phyloP scores from a whole-genome alignment of 225 moss, liverwort and hornwort species.

The Thuidium tamariscinum region DNA sequence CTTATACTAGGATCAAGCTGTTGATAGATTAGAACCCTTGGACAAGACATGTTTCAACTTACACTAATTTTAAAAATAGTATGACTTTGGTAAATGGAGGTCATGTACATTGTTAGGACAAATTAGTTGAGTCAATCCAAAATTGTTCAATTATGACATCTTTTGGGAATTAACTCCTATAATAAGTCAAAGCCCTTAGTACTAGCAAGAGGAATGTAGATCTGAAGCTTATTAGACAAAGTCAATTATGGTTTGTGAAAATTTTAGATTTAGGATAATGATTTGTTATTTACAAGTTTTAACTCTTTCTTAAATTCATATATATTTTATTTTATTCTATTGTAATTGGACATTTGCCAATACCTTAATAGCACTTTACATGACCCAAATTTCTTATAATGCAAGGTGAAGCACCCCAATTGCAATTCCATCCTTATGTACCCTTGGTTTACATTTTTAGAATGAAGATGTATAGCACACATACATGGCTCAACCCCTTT shows the following conservation, averaged over 20 bases:
- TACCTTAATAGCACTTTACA: no score
- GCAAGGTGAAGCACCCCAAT: background rate
- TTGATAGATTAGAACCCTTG: no score
- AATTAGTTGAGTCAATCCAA: fast-evolving
- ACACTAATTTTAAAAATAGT: no score
- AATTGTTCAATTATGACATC: fast-evolving
- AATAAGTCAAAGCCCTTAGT: no score
- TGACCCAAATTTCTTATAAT: no score
- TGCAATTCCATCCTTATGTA: background rate
- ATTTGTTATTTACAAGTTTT: background rate
- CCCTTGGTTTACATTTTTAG: fast-evolving
- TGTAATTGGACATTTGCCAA: no score
- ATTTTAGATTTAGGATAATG: background rate
- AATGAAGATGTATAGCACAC: background rate
- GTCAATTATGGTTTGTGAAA: fast-evolving
- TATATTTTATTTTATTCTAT: no score
- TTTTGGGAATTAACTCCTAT: fast-evolving
- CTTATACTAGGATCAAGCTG: no score
- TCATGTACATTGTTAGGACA: background rate
- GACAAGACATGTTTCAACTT: no score
- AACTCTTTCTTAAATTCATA: fast-evolving
- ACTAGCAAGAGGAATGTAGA: fast-evolving
- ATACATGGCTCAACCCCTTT: no score
- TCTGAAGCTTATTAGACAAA: no score
- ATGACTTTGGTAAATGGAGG: no score